These are phyloP conservation scores for Candida ulmi DNA, from an alignment of 805 yeast genomes.

Conservation along the genomic window DNA sequence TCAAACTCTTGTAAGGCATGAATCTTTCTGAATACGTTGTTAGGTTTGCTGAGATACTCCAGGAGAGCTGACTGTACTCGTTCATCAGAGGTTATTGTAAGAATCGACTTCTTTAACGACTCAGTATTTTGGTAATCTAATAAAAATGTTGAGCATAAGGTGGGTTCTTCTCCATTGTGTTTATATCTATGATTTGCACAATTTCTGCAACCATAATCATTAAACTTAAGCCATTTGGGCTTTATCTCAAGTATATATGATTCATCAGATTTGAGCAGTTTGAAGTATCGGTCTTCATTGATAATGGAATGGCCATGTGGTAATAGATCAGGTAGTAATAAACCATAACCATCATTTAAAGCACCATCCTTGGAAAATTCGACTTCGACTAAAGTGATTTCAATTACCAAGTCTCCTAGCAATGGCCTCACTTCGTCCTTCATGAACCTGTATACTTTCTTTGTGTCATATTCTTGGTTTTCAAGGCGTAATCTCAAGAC, in stretches of 20 bases:
- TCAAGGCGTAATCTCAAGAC: conserved; percentile 29
- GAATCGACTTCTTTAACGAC: neutral
- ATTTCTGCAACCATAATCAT: conserved; percentile 41
- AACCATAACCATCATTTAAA: conserved; percentile 35
- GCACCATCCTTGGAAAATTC: conserved; percentile 5
- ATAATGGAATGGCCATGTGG: conserved; percentile 27
- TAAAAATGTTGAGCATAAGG: conserved; percentile 43
- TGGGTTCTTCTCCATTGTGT: conserved; percentile 23
- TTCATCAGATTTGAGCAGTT: conserved; percentile 20
- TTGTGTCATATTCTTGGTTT: conserved; percentile 10
- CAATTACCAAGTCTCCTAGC: conserved; percentile 23
- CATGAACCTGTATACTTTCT: conserved; percentile 12
- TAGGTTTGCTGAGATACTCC: conserved; percentile 14
- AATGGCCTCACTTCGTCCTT: conserved; percentile 12
- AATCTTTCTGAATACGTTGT: conserved; percentile 21
- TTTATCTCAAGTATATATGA: conserved; percentile 41
- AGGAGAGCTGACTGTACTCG: conserved; percentile 4
- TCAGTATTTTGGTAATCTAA: neutral
- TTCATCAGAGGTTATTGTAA: neutral
- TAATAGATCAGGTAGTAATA: conserved; percentile 37
- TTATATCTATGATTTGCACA: conserved; percentile 44
- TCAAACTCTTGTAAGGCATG: conserved; percentile 18
- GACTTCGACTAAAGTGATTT: conserved; percentile 12
- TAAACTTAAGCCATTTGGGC: conserved; percentile 53
- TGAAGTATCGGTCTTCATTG: conserved; percentile 31